Percentiles rank a stretch among this genome's conserved stretches.
Evolutionary conservation across 2,329 filamentous ascomycete species (phyloP).

Genomic region (Diatrype stigma): DNA sequence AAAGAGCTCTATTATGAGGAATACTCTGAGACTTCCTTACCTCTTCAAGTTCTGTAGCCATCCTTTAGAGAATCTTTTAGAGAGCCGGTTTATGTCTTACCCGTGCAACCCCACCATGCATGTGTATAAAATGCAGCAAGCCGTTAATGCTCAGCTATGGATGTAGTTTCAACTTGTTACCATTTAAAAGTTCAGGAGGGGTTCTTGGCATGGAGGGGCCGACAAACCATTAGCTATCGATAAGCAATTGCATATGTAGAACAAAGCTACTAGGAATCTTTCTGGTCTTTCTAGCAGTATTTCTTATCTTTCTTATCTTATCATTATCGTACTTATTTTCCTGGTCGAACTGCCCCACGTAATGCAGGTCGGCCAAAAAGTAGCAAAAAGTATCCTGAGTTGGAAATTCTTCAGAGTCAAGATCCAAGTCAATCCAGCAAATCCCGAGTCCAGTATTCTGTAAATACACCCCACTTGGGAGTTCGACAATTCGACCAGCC

Average conservation of each 20-base stretch:
- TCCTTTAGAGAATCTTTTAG: conserved; percentile 31
- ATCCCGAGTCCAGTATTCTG: no score
- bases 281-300: no score
- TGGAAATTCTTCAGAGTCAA: not conserved
- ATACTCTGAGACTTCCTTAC: conserved; percentile 40
- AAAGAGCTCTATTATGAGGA: conserved; percentile 5
- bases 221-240: not conserved
- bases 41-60: conserved; percentile 76
- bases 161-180: no score
- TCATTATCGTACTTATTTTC: not conserved
- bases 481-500: no score
- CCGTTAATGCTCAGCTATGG: no score
- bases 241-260: no score
- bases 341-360: not conserved
- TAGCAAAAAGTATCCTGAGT: not conserved
- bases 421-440: not conserved
- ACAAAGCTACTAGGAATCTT: no score
- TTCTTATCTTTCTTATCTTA: not conserved
- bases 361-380: not conserved
- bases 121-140: not conserved
- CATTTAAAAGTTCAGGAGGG: not conserved
- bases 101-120: not conserved
- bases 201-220: not conserved
- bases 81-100: conserved; percentile 4
- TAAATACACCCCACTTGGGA: no score